phyloP scores from a whole-genome alignment of 1,284 basidiomycete species.

The Phylloboletellus chloephorus region DNA sequence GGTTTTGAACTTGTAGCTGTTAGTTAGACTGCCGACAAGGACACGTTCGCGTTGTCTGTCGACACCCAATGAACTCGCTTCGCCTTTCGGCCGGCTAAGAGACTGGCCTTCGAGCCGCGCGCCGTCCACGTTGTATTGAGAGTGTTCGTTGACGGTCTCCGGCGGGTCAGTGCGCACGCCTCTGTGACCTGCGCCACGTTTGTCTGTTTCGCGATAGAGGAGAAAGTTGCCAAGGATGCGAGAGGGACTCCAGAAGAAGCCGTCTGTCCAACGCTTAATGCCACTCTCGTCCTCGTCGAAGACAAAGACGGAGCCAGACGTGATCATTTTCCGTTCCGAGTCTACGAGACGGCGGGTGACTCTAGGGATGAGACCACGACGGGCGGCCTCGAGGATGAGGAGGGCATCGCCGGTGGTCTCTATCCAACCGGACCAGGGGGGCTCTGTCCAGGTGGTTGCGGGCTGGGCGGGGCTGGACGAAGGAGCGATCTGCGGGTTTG shows the following conservation, averaged over 20 bases:
- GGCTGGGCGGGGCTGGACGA: slow-evolving; percentile 24
- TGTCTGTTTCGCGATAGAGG: slow-evolving; percentile 90
- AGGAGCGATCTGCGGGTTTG: slow-evolving; percentile 33
- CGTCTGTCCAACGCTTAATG: slow-evolving; percentile 98
- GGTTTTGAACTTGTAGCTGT: slow-evolving; percentile 85
- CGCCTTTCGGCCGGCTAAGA: slow-evolving; percentile 60
- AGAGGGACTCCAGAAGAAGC: slow-evolving; percentile 86
- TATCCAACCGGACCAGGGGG: slow-evolving; percentile 90
- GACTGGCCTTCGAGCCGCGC: slow-evolving; percentile 40
- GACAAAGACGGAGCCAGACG: slow-evolving; percentile 92
- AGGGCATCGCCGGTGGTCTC: slow-evolving; percentile 93
- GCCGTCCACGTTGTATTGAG: slow-evolving; percentile 30
- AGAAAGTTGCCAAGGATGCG: slow-evolving; percentile 93
- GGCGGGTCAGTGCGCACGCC: slow-evolving; percentile 41
- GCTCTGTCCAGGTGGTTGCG: slow-evolving; percentile 61
- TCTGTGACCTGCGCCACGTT: slow-evolving; percentile 60
- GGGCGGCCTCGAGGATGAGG: slow-evolving; percentile 91
- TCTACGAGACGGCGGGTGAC: slow-evolving; percentile 94
- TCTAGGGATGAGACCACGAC: slow-evolving; percentile 84
- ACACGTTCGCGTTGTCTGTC: slow-evolving; percentile 74
- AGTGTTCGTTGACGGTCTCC: slow-evolving; percentile 32
- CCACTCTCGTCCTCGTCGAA: slow-evolving; percentile 97
- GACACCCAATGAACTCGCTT: slow-evolving; percentile 41
- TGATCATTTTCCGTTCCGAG: slow-evolving; percentile 88
- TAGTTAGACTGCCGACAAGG: slow-evolving; percentile 84